These are phyloP conservation scores for Zychaea mexicana DNA, from an alignment of 371 early-diverging fungal species.

Conservation along the genomic window DNA sequence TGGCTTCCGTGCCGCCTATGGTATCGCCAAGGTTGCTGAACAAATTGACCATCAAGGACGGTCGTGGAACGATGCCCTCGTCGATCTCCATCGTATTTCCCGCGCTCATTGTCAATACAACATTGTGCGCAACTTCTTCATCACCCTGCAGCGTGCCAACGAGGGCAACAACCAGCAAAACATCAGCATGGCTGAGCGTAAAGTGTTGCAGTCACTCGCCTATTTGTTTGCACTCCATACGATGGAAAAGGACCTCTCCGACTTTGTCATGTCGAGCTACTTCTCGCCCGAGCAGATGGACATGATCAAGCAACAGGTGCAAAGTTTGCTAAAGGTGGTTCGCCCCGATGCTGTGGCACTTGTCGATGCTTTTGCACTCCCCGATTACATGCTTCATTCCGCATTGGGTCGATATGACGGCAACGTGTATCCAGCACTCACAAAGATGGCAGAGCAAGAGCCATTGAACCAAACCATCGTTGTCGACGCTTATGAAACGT, in stretches of 20 bases:
- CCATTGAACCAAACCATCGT: conserved; percentile 65
- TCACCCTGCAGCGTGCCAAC: conserved; percentile 39
- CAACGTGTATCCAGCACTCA: conserved; percentile 71
- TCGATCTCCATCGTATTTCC: conserved; percentile 62
- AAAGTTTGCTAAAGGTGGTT: conserved; percentile 52
- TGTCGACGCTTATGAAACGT: conserved; percentile 55
- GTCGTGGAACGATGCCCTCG: conserved; percentile 69
- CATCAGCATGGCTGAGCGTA: conserved; percentile 29
- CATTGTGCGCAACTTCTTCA: conserved; percentile 57
- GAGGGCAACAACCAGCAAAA: conserved; percentile 28
- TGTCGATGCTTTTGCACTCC: conserved; percentile 77
- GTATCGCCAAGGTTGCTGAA: conserved; percentile 56
- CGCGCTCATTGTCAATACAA: conserved; percentile 71
- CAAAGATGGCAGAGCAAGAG: conserved; percentile 69
- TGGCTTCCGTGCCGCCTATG: conserved; percentile 68
- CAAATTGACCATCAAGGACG: conserved; percentile 56
- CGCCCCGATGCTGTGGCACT: conserved; percentile 73
- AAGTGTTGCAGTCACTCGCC: conserved; percentile 49
- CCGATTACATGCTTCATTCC: conserved; percentile 75
- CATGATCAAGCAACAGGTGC: conserved; percentile 50
- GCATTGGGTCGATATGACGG: conserved; percentile 78
- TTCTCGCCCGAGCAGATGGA: conserved; percentile 50
- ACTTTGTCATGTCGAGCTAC: conserved; percentile 60
- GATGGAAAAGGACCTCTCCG: conserved; percentile 66
- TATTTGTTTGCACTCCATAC: conserved; percentile 62